phyloP scores from a whole-genome alignment of 192 early-diverging fungal species.

The Podila epicladia region DNA sequence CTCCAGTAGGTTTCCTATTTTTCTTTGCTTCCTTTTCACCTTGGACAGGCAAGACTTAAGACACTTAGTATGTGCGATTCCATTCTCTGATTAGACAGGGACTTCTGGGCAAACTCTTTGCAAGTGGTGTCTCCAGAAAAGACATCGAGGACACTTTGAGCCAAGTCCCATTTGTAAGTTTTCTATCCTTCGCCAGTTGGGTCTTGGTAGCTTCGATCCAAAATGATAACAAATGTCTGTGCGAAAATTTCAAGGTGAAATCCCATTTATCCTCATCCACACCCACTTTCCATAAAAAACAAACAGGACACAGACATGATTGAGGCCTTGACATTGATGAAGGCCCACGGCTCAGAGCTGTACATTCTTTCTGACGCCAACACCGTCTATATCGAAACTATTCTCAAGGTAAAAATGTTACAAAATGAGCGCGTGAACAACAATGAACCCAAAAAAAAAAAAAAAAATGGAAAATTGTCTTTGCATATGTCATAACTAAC shows the following conservation, averaged over 20 bases:
- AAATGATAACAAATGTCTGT: not conserved
- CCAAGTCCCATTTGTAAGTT: not conserved
- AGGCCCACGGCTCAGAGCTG: conserved; percentile 56
- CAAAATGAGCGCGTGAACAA: not conserved
- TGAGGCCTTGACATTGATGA: conserved; percentile 54
- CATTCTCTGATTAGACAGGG: not conserved
- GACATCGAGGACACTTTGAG: not conserved
- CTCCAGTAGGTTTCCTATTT: conserved; percentile 56
- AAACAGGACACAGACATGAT: conserved; percentile 57
- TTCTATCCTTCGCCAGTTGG: not conserved
- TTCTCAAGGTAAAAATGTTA: conserved; percentile 59
- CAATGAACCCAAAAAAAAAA: not conserved
- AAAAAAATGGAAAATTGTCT: not conserved
- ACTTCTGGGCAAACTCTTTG: not conserved
- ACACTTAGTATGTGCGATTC: not conserved
- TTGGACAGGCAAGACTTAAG: not conserved
- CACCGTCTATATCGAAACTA: conserved; percentile 65
- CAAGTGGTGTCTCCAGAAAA: not conserved
- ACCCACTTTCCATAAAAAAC: not conserved
- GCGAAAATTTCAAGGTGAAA: no score
- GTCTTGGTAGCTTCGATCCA: not conserved
- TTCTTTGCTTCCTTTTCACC: conserved; percentile 1
- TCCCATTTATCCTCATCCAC: not conserved
- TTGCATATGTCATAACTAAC: not conserved
- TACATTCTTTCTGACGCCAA: conserved; percentile 73